Percentiles rank a stretch among this genome's conserved stretches.
Evolutionary conservation across 192 early-diverging fungal genomes (phyloP).

Genomic region (Rhizophagus clarus): DNA sequence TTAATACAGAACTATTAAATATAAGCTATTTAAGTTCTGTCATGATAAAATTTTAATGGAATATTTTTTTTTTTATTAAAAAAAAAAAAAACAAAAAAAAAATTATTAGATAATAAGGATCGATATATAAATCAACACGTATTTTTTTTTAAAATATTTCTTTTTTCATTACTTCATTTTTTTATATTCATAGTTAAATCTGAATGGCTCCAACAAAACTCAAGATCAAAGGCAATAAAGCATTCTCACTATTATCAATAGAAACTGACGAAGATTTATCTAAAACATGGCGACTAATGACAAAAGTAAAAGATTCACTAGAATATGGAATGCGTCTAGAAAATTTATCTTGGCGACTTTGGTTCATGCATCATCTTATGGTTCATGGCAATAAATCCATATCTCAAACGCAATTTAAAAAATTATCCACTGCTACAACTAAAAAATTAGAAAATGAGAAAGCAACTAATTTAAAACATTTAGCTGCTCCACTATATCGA

Average conservation of each 20-base stretch:
- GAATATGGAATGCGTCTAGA: conserved; percentile 81
- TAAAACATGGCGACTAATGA: conserved; percentile 80
- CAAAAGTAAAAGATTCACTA: conserved; percentile 82
- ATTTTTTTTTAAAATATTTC: background rate
- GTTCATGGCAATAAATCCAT: conserved; percentile 49
- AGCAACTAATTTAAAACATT: conserved; percentile 9
- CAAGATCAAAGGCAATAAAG: conserved; percentile 74
- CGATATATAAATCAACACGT: background rate
- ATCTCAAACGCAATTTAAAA: conserved; percentile 50
- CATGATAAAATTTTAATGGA: too few relatives aligned
- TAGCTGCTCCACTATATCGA: conserved; percentile 21
- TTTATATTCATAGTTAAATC: background rate
- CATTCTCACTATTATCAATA: conserved; percentile 73
- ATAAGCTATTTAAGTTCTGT: too few relatives aligned
- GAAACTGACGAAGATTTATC: conserved; percentile 76
- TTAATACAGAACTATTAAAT: too few relatives aligned
- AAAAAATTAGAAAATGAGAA: conserved; percentile 57
- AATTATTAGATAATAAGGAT: too few relatives aligned
- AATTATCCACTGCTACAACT: conserved; percentile 59
- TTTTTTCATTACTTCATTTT: background rate
- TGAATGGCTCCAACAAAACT: conserved; percentile 69
- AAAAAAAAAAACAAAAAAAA: too few relatives aligned
- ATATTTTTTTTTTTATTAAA: too few relatives aligned
- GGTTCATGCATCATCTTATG: conserved; percentile 73
- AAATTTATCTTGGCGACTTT: conserved; percentile 85